phyloP scores from a whole-genome alignment of 1,284 basidiomycete genomes.

The Malassezia pachydermatis region DNA sequence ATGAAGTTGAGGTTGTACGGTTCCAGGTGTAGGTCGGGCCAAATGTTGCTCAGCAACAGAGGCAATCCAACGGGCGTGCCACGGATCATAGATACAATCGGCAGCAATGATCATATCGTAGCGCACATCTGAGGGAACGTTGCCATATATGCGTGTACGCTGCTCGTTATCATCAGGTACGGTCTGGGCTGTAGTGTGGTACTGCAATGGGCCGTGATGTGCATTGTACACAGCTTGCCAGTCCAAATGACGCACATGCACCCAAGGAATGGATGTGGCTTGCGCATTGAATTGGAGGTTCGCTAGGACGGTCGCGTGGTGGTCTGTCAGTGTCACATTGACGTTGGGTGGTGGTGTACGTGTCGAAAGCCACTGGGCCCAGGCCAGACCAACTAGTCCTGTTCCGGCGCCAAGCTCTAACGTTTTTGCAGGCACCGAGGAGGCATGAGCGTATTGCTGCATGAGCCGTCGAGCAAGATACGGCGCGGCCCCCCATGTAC shows the following conservation, averaged over 20 bases:
- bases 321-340: conserved; percentile 28
- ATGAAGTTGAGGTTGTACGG: conserved; percentile 21
- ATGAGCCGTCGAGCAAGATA: conserved; percentile 29
- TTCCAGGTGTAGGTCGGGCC: background rate
- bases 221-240: conserved; percentile 26
- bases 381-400: conserved; percentile 32
- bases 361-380: conserved; percentile 18
- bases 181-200: conserved; percentile 25
- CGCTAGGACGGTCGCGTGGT: conserved; percentile 33
- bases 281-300: conserved; percentile 28
- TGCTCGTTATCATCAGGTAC: conserved; percentile 16
- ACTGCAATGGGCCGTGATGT: background rate
- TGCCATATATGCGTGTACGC: background rate
- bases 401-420: conserved; percentile 45
- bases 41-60: conserved; percentile 28
- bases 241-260: conserved; percentile 24
- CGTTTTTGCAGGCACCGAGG: conserved; percentile 9
- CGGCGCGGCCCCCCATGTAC: conserved; percentile 42
- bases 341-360: background rate
- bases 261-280: background rate
- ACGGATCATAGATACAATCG: conserved; percentile 40
- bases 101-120: conserved; percentile 36
- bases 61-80: conserved; percentile 35
- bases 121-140: background rate
- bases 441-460: conserved; percentile 7